Evolutionary conservation across 2,329 filamentous ascomycete species (phyloP).

Genomic region (Pseudogymnoascus pannorum): DNA sequence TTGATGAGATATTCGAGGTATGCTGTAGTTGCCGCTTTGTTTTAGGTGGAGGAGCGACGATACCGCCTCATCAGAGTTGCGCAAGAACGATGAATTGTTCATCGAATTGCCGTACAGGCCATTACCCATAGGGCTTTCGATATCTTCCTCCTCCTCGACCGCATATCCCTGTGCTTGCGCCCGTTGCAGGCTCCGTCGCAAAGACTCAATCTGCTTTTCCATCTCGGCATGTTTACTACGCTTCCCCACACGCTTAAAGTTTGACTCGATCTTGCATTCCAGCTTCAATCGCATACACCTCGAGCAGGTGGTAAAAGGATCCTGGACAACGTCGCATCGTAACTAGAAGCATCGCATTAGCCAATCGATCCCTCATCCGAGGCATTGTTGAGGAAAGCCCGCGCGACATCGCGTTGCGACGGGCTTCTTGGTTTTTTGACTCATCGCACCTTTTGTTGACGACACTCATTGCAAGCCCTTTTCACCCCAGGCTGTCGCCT

Average conservation of each 20-base stretch:
- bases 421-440: constrained; percentile 4
- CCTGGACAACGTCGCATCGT: constrained; percentile 76
- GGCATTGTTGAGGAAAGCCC: not conserved
- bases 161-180: constrained; percentile 53
- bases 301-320: constrained; percentile 70
- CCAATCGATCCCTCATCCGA: not conserved
- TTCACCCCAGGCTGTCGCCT: constrained; percentile 64
- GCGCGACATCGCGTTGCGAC: not conserved
- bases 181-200: constrained; percentile 53
- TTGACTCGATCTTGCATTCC: constrained; percentile 78
- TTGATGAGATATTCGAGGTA: constrained; percentile 29
- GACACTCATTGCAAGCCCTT: constrained; percentile 76
- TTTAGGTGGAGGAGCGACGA: constrained; percentile 60
- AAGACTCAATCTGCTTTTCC: constrained; percentile 71
- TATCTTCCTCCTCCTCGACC: constrained; percentile 45
- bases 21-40: constrained; percentile 43
- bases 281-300: constrained; percentile 74
- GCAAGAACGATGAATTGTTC: constrained; percentile 53
- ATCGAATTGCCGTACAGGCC: constrained; percentile 52
- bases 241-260: constrained; percentile 80
- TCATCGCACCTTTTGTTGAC: constrained; percentile 71
- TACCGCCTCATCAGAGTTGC: constrained; percentile 59
- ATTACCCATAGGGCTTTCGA: constrained; percentile 53
- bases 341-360: constrained; percentile 41
- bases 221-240: constrained; percentile 78